phyloP scores from a whole-genome alignment of 2,329 filamentous ascomycete genomes.

The Colletotrichum orbiculare region DNA sequence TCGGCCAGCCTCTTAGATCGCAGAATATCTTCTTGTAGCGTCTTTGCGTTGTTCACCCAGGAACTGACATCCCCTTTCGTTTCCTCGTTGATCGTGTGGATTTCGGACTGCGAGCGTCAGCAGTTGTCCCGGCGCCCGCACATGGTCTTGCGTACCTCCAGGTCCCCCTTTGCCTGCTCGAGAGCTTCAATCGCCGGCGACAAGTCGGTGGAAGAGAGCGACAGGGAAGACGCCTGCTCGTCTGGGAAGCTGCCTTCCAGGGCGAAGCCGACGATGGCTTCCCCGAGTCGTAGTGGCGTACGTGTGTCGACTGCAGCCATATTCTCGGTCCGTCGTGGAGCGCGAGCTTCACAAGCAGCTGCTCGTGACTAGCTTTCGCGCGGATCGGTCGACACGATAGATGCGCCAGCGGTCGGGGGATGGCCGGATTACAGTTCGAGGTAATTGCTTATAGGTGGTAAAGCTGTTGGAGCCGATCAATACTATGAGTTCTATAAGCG shows the following conservation, averaged over 20 bases:
- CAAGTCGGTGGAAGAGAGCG: conserved; percentile 52
- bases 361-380: background rate
- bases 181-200: conserved; percentile 54
- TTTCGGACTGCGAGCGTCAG: conserved; percentile 65
- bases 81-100: conserved; percentile 80
- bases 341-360: conserved; percentile 5
- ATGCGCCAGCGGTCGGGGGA: conserved; percentile 4
- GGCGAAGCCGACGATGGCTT: conserved; percentile 54
- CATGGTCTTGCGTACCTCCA: conserved; percentile 49
- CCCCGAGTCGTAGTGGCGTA: conserved; percentile 45
- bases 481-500: background rate
- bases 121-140: background rate
- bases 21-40: conserved; percentile 86
- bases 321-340: background rate
- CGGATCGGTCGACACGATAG: background rate
- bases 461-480: too few species aligned
- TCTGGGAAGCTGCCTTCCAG: conserved; percentile 54
- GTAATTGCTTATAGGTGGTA: too few species aligned
- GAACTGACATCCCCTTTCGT: conserved; percentile 82
- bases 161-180: conserved; percentile 46
- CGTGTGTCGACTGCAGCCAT: conserved; percentile 48
- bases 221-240: conserved; percentile 49
- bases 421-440: too few species aligned
- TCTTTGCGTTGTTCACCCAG: conserved; percentile 88
- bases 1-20: conserved; percentile 82